Evolutionary conservation across 108 stramenopile genomes (phyloP).

Genomic region (Pelagomonas calceolata): DNA sequence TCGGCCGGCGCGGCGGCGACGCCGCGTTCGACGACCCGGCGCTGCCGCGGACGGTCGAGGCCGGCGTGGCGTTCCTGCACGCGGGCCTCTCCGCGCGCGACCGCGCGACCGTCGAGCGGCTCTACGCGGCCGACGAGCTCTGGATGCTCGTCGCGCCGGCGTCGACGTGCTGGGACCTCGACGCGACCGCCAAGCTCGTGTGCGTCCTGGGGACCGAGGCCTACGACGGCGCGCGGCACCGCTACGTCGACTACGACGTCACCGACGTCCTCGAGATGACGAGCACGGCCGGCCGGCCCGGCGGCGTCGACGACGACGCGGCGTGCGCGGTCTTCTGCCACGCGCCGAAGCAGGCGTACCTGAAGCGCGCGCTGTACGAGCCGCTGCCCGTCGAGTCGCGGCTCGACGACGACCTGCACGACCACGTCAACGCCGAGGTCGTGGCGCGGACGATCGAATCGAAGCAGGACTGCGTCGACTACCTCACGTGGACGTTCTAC

Average conservation of each 20-base stretch:
- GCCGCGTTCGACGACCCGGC: conserved; percentile 58
- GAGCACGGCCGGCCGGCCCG: conserved; percentile 66
- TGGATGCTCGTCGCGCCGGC: conserved; percentile 73
- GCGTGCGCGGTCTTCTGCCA: conserved; percentile 83
- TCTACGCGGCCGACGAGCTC: conserved; percentile 53
- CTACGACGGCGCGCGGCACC: conserved; percentile 77
- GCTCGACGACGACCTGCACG: conserved; percentile 86
- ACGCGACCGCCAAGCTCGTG: conserved; percentile 57
- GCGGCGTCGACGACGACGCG: conserved; percentile 46
- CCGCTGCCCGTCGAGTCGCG: conserved; percentile 95
- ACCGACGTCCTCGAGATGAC: conserved; percentile 88
- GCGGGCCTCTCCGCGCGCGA: conserved; percentile 73
- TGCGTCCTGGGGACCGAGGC: conserved; percentile 89
- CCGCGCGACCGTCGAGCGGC: conserved; percentile 49
- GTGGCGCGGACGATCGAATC: conserved; percentile 81
- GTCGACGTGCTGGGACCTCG: conserved; percentile 73
- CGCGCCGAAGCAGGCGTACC: conserved; percentile 78
- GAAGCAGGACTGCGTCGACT: conserved; percentile 97
- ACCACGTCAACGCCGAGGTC: conserved; percentile 92
- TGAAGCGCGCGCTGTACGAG: conserved; percentile 85
- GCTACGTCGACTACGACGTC: conserved; percentile 87
- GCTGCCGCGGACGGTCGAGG: conserved; percentile 63
- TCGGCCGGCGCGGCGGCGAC: conserved; percentile 25
- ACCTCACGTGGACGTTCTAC: conserved; percentile 93
- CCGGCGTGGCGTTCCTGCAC: conserved; percentile 87